These are phyloP conservation scores for Tuber brumale DNA, from an alignment of 495 filamentous ascomycete species.

Conservation along the genomic window DNA sequence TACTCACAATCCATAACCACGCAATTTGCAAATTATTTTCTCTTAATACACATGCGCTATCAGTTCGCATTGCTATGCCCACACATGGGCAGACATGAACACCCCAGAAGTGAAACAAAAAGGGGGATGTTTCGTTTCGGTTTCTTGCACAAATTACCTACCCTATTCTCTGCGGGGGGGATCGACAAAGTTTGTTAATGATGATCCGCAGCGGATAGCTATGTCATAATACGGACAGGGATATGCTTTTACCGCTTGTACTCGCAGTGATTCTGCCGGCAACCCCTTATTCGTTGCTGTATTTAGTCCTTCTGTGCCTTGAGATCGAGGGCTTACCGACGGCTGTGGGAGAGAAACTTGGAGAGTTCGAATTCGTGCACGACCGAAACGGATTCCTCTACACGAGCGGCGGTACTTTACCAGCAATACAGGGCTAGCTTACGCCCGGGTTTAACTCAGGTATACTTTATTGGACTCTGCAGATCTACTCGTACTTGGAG, in stretches of 20 bases:
- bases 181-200: background rate
- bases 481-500: background rate
- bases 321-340: background rate
- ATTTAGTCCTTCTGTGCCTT: background rate
- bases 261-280: background rate
- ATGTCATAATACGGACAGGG: background rate
- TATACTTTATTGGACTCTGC: background rate
- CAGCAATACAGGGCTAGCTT: background rate
- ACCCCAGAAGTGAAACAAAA: background rate
- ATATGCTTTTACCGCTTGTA: background rate
- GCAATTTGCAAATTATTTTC: background rate
- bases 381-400: background rate
- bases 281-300: background rate
- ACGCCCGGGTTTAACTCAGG: background rate
- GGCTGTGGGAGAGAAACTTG: background rate
- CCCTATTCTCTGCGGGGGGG: background rate
- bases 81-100: background rate
- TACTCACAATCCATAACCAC: background rate
- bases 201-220: constrained; percentile 3
- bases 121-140: background rate
- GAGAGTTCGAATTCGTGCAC: background rate
- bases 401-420: background rate
- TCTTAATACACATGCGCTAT: background rate
- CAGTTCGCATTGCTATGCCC: background rate
- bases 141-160: background rate